Base-by-base conservation (phyloP, 768 basidiomycete genomes). In the Xerocomus spinulosus region DNA sequence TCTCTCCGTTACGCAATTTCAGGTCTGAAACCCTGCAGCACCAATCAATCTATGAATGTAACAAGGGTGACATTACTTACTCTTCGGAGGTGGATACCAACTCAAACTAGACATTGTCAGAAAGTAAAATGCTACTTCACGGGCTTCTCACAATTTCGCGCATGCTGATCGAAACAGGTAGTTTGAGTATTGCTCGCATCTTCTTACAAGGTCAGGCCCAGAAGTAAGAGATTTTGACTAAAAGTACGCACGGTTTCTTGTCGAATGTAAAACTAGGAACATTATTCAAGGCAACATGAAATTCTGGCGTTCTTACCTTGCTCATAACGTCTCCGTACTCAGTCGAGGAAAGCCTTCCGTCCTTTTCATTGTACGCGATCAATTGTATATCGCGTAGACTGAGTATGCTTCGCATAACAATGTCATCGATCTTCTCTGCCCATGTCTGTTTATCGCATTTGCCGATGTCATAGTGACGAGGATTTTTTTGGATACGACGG, bases 311-410 rank as follows among this genome's bases (percentile, higher is more conserved):
- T 53, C 70, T 29, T 47, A 84, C 90, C 73, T 85, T 90, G 78
- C 83, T 87, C 87, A 91, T 92, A 45, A 89, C 82, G 49, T 92
- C 85, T 1, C 90, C 89, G 53, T 78, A 88, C 46, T 88, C 82
- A 2, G 89, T 91, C 6, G 81, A 80, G 17, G 59, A 61, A 18
- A 91, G 67, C 12, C 70, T 73, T 2, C 68, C 70, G 3, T 75
- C 69, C 9, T 59, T 56, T 4, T 69, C 63, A 3, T 68, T 66
- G 12, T 76, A 70, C n/a, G 73, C 68, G 8, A 92, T 73, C 37
- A 91, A 66, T 42, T 83, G 70, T 2, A 80, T 78, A 43, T 81
- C 66, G 42, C 80, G 78, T 35, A 99, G 65, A 45, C 71, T 74
- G 34, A 65, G 55, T 21, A 92, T 71, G 48, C 82, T 84, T 43